Base-by-base conservation (phyloP, 2,329 filamentous ascomycete species). In the Epichloe gansuensis region DNA sequence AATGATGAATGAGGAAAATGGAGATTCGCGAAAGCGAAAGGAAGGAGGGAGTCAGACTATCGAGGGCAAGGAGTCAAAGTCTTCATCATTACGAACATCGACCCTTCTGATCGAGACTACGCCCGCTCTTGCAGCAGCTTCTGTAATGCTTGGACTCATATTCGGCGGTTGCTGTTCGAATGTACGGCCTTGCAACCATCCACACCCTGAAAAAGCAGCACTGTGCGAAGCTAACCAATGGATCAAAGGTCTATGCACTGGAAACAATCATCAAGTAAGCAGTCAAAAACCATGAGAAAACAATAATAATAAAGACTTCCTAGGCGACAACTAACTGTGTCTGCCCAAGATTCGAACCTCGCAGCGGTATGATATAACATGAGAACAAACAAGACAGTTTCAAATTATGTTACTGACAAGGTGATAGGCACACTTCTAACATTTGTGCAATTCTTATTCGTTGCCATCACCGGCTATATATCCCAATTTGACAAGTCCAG, bases 91-190 rank as follows among this genome's bases (percentile, higher is more conserved):
- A 8, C 17, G 17, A 21, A 43, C 50, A 9, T 34, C 44, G 17
- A 47, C 21, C 7, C 3, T 51, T 12, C 37, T 48, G 4, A 11
- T 43, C 23, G 52, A 53, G 35, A 42, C 37, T 12, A 41, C 48
- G n/a, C 50, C 65, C 5, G 62, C 65, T 31, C 48, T 69, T 77
- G 67, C 87, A 39, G 77, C 79, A 53, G 73, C 76, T 25, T 73
- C 76, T 23, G 74, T 77, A 53, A 94, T 94, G 78, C 76, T 91
- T 54, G 77, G 77, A 50, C 78, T 97, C 59, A 97, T 98, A 55
- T 96, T 98, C 68, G 93, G 93, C 50, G 93, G 93, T 34, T 95
- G 90, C 66, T 95, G 91, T 71, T 89, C 88, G 38, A 95, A 95
- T 76, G 91, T 91, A 73, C 69, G 82, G 52, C 28, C 9, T 52